Base-by-base conservation (phyloP, 2,329 filamentous ascomycete genomes). In the Xylaria sp. region DNA sequence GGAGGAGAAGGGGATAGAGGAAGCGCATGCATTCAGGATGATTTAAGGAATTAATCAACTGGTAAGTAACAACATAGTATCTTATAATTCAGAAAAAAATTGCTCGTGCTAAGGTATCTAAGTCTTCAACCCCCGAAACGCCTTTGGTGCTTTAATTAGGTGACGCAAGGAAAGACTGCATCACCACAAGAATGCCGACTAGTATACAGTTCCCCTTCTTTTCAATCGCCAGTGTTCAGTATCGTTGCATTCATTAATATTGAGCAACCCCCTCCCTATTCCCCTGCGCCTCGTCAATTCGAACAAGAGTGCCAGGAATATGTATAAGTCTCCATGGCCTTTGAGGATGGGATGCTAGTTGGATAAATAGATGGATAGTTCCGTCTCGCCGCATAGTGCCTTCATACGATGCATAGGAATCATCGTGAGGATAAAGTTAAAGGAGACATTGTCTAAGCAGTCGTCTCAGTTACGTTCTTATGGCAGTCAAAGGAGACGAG, bases 401-500 rank as follows among this genome's bases (percentile, higher is more conserved):
- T 46, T 46, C 41, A 46, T 46, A 28, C 28, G 20, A 8, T 20
- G 12, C n/a, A 50, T 54, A 34, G 6, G 5, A 23, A 54, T 5
- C 15, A 52, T 52, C 23, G 34, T 10, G 34, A 37, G 7, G 28
- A 37, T 10, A 37, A 37, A 37, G 8, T 1, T 7, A 37, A 4
- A 37, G 10, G 7, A 37, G 2, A 37, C 8, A 8, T 10, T 12
- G n/a, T 37, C 52, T 55, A 55, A 9, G 52, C 18, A 1, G 52
- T 20, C 25, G 18, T 58, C 28, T 23, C 25, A 1, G 72, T 73
- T 8, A 37, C 46, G 68, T 80, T 79, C 65, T 72, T 63, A 58
- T 78, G 72, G 72, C 82, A 84, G 59, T 76, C 70, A 70, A 83
- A 83, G 23, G 80, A 81, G 63, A 73, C 67, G 65, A 84, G 78